Base-by-base conservation (phyloP, 139 green algal species). In the Astrephomene gubernaculifera region DNA sequence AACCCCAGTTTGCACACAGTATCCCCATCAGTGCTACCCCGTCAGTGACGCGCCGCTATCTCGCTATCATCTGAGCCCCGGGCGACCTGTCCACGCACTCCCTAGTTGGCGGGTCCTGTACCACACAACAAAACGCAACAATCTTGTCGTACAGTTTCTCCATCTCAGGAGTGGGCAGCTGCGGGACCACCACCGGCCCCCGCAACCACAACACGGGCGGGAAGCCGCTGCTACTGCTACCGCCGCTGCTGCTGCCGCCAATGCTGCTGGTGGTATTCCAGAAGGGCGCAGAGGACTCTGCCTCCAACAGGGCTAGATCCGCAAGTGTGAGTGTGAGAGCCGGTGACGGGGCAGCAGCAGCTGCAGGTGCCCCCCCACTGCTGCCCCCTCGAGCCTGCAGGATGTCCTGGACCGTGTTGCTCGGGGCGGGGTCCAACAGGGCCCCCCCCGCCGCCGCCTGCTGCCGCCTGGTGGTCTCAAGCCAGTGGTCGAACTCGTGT, bases 401-500 rank as follows among this genome's bases (percentile, higher is more conserved):
- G 0, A 83, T 63, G 39, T 83, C 76, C 76, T 83, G 76, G 8
- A 84, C 25, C 27, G 78, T 84, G 43, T 84, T 84, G 31, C 5
- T 6, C 21, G 78, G 43, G 1, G 31, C 17, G 14, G 63, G 61
- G 2, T 36, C 41, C 43, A 60, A 29, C 2, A 31, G 14, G 7
- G 22, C 10, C 38, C 24, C 45, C 12, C 10, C 1, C 39, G 8
- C 6, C 61, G 38, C 39, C 38, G 9, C 33, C 25, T 24, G 53
- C 73, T 29, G 36, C 6, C 52, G 22, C 22, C 44, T 25, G 10
- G 73, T 44, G 4, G 39, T n/a, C n/a, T n/a, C 60, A 8, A 84
- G 61, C 78, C 78, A 84, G 78, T 84, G 61, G 63, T 84, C 78
- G 63, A 84, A 84, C 60, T 84, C 78, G 41, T 84, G 43, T 33